Percentiles rank a stretch among this genome's conserved stretches.
These are phyloP conservation scores for Suillus cothurnatus DNA, from an alignment of 768 basidiomycete species.

Conservation along the genomic window DNA sequence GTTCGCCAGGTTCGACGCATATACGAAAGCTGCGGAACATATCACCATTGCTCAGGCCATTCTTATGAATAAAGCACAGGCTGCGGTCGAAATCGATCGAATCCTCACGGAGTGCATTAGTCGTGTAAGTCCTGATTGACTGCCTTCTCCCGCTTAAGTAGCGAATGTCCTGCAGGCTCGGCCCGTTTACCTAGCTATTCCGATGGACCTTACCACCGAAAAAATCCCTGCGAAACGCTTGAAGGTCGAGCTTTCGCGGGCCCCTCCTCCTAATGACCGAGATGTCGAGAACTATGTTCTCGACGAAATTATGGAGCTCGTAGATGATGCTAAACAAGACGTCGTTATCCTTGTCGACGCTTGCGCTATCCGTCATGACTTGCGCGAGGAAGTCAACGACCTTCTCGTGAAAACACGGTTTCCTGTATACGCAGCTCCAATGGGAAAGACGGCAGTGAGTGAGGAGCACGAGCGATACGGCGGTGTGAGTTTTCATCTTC, in stretches of 20 bases:
- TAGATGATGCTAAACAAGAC: slow-evolving; percentile 59
- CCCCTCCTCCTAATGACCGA: slow-evolving; percentile 54
- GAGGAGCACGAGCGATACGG: slow-evolving; percentile 77
- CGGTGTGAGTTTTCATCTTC: slow-evolving; percentile 53
- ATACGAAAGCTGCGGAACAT: slow-evolving; percentile 71
- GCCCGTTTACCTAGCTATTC: slow-evolving; percentile 86
- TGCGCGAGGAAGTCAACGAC: slow-evolving; percentile 60
- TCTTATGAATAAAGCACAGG: slow-evolving; percentile 53
- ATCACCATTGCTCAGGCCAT: slow-evolving; percentile 71
- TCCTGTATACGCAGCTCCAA: slow-evolving; percentile 74
- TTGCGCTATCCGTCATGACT: slow-evolving; percentile 74
- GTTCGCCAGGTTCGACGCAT: slow-evolving; percentile 72
- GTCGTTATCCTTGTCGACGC: slow-evolving; percentile 81
- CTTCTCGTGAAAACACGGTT: slow-evolving; percentile 66
- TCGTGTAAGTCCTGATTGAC: slow-evolving; percentile 33
- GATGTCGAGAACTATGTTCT: slow-evolving; percentile 70
- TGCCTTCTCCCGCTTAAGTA: background rate
- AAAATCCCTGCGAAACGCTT: slow-evolving; percentile 70
- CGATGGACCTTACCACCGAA: slow-evolving; percentile 75
- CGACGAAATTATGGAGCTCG: slow-evolving; percentile 66
- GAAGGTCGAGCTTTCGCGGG: slow-evolving; percentile 53
- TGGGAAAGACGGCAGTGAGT: slow-evolving; percentile 80
- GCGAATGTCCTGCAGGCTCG: slow-evolving; percentile 54
- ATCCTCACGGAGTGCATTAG: slow-evolving; percentile 71
- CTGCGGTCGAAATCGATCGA: slow-evolving; percentile 76